A percentile compares a stretch with the other conserved stretches of the same genome.
phyloP scores from a whole-genome alignment of 257 asterid species.

The Salvia hispanica region DNA sequence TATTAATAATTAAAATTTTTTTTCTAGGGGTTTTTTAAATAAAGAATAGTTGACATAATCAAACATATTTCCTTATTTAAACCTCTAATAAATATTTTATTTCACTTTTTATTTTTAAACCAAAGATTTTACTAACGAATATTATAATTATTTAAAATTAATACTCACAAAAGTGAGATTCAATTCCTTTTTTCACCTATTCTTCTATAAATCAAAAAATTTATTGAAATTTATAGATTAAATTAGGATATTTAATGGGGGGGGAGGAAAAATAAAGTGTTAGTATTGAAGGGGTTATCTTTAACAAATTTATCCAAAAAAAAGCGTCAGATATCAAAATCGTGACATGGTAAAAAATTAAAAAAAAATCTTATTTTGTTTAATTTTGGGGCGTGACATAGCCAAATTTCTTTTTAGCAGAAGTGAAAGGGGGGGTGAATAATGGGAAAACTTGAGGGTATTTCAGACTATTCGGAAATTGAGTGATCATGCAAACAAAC shows the following conservation, averaged over 20 bases:
- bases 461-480: neutral
- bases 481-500: slow-evolving; percentile 13
- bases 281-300: neutral
- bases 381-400: slow-evolving; percentile 30
- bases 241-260: neutral
- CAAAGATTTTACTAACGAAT: too few species aligned
- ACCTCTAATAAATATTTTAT: too few species aligned
- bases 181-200: too few species aligned
- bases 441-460: slow-evolving; percentile 30
- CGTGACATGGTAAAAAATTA: neutral
- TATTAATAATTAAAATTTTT: neutral
- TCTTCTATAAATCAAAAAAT: neutral
- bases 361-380: slow-evolving; percentile 14
- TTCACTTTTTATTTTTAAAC: too few species aligned
- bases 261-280: too few species aligned
- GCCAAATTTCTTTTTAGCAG: slow-evolving; percentile 33
- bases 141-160: too few species aligned
- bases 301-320: neutral
- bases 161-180: too few species aligned
- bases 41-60: too few species aligned
- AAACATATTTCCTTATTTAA: too few species aligned
- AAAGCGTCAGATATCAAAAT: neutral
- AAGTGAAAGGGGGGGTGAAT: slow-evolving; percentile 19
- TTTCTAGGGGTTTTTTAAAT: neutral
- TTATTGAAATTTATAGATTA: too few species aligned